Percentiles rank a stretch among this genome's conserved stretches.
phyloP scores from a whole-genome alignment of 768 basidiomycete genomes.

The Clitopilus passeckerianus region DNA sequence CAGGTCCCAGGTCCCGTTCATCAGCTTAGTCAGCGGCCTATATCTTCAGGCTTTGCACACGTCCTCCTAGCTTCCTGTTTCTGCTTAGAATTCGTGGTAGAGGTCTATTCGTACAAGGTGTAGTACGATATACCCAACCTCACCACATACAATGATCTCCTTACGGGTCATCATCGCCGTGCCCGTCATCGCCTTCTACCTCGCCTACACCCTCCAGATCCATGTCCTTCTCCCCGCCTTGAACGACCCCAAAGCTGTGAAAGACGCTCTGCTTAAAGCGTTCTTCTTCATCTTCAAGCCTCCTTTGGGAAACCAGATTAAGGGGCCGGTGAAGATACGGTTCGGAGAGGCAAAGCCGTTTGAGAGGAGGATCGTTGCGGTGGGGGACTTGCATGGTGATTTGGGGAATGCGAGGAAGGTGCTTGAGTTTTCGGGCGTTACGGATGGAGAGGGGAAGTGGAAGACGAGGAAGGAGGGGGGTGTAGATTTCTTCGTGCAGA shows the following conservation, averaged over 20 bases:
- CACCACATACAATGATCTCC: background rate
- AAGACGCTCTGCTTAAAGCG: background rate
- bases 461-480: constrained; percentile 41
- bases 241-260: constrained; percentile 4
- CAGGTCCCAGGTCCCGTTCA: background rate
- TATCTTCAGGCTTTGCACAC: background rate
- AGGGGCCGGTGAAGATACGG: constrained; percentile 1
- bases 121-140: too few species aligned
- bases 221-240: constrained; percentile 13
- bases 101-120: too few species aligned
- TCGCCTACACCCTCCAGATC: constrained; percentile 14
- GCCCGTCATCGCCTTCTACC: constrained; percentile 11
- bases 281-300: constrained; percentile 11
- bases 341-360: background rate
- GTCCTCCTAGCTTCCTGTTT: background rate
- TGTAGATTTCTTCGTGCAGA: constrained; percentile 87
- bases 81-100: background rate
- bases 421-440: constrained; percentile 73
- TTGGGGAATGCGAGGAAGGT: constrained; percentile 74
- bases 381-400: constrained; percentile 93
- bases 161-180: constrained; percentile 5
- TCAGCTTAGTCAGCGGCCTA: background rate
- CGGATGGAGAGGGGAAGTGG: constrained; percentile 74
- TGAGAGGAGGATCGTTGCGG: constrained; percentile 57
- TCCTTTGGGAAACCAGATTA: constrained; percentile 2